Evolutionary conservation across 257 asterid genomes (phyloP), one percentile per base, ranked within the genome.

Genomic region (Penstemon barbatus): DNA sequence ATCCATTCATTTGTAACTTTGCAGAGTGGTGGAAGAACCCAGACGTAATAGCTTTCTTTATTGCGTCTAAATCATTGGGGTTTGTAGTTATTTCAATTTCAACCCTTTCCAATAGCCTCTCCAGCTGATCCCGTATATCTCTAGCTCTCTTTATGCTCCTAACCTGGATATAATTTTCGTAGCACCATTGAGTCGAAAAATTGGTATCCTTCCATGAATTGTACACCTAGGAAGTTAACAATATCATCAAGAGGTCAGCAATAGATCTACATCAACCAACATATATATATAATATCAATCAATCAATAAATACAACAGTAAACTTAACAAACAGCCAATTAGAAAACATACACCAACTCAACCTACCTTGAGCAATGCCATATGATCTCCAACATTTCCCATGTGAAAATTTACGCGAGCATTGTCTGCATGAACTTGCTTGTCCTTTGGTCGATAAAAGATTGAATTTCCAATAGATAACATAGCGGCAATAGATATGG

Each of bases 141-240:
- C 96, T 83, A 45, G 95, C 97, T 78, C 98, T 79, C 76, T 87
- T 89, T 96, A 92, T 86, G 77, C 96, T 89, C 75, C 96, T 87
- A 42, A 92, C 95, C 95, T 91, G 95, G 58, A 92, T 89, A 75
- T 87, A 92, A 75, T 89, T 92, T 75, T 92, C 97, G 33, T 87
- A 89, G 80, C 98, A 87, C 98, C 98, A 89, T 67, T 86, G 97
- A 5, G 95, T 92, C 19, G 96, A 84, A 75, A 76, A 92, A 80
- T 84, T 69, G 52, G 95, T 86, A 83, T 92, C 97, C 82, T 76
- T 92, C 98, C 98, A 92, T 19, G 91, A 80, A 77, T 72, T 89
- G 76, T 85, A 92, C 33, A 92, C 98, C 94, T 90, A 81, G 43
- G 33, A 63, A 57, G 62, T 65, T 4, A 71, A 63, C 65, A 63